Evolutionary conservation across 257 asterid genomes (phyloP), one percentile per base, ranked within the genome.

Genomic region (Solanum ossicruentum): DNA sequence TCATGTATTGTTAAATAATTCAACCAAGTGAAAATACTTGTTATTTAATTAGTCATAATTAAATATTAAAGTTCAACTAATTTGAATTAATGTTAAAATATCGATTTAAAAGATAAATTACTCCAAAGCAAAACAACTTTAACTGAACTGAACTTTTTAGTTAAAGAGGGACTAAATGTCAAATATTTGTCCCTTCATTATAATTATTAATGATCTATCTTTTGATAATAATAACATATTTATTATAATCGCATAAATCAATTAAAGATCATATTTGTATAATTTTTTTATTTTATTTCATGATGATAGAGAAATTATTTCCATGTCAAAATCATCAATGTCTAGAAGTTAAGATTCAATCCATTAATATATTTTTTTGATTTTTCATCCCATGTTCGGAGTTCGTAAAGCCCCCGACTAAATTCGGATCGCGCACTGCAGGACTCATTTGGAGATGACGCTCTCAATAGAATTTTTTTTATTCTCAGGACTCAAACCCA

Each of bases 361-460:
- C 3, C 36, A 32, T 32, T 32, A 32, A 32, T 28, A 28, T 28
- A 28, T 32, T 32, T 32, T 32, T 32, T 32, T 32, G 32, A 32
- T 32, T 32, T 32, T 32, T 32, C 3, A 32, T 32, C 0, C 0
- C 0, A 3, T 3, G 0, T 32, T 0, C 0, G 36, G 0, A 32
- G 36, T 32, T 32, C 0, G 36, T 32, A 0, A 0, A 32, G 3
- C 3, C 36, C 36, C 3, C 3, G 3, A 32, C 3, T 32, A 32
- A 32, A 32, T 32, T 28, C 0, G 0, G 3, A 32, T 32, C 3
- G 36, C 3, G 3, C 3, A 32, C 3, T 32, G 36, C 0, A 32
- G 0, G 3, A 1, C 3, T 1, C 0, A 32, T 32, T 32, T 32
- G 0, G 0, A 32, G 36, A 1, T 32, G 3, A 0, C 3, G 0